Base-by-base conservation (phyloP, 192 early-diverging fungal species). In the Jimgerdemannia lactiflua region DNA sequence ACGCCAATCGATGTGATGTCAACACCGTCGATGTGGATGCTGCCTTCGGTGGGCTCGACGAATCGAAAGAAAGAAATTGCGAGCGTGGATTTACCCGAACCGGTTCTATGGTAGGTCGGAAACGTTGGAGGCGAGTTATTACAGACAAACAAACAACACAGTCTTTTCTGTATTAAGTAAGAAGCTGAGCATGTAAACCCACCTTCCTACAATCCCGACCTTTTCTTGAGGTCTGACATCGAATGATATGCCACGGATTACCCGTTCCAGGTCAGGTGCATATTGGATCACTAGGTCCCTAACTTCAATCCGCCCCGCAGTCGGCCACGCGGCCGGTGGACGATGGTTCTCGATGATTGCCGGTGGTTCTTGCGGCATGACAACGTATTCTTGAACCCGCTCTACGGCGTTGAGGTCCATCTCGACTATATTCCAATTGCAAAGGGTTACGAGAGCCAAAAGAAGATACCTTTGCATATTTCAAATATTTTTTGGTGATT, bases 341-440 rank as follows among this genome's bases (percentile, higher is more conserved):
- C 39, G 74, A 74, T n/a, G 78, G 65, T 8, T 4, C 4, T 83
- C 84, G 39, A 91, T 80, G 18, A 92, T 74, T 42, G 89, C 83
- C 0, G 92, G 80, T 0, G 91, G 85, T 74, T 97, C 95, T 76
- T 96, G 91, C 20, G 93, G 92, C 72, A 96, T 85, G 3, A 80
- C 78, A 39, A 92, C 67, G 73, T 95, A 98, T 80, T 97, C 94
- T 74, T 89, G 83, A 43, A 97, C 85, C 3, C 95, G 88, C 82
- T 98, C 95, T 6, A 95, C 92, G 0, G 92, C 84, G 59, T 94
- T 94, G 84, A 96, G 87, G 74, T 86, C 89, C 88, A 95, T 93
- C 74, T 96, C 95, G 78, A 95, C 91, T 71, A n/a, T 39, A 10
- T 10, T 59, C 6, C 14, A 59, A 59, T 59, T 59, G 14, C 49